phyloP scores from a whole-genome alignment of 176 grass and related monocot genomes.

The Thalia dealbata region DNA sequence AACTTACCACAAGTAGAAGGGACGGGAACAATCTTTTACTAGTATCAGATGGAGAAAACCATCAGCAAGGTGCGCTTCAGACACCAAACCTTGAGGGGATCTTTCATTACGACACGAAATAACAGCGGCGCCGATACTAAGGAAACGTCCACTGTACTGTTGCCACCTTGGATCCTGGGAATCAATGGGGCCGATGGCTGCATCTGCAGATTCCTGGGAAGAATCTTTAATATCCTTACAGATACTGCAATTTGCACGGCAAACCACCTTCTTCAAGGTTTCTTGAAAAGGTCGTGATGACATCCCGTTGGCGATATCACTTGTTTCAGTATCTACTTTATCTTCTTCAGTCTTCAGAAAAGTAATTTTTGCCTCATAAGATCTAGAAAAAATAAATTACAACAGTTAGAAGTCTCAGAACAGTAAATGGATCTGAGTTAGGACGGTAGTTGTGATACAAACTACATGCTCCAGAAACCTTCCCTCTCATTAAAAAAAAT shows the following conservation, averaged over 20 bases:
- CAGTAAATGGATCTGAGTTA: background rate
- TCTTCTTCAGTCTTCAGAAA: constrained; percentile 38
- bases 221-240: constrained; percentile 39
- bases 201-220: constrained; percentile 27
- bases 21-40: constrained; percentile 76
- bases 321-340: constrained; percentile 3
- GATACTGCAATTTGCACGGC: constrained; percentile 52
- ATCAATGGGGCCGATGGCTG: constrained; percentile 7
- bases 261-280: constrained; percentile 37
- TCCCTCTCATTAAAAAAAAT: no score
- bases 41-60: constrained; percentile 94
- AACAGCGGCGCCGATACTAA: constrained; percentile 75
- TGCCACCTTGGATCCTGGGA: constrained; percentile 52
- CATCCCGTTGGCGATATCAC: constrained; percentile 22
- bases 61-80: constrained; percentile 85
- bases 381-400: constrained; percentile 35
- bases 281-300: constrained; percentile 24
- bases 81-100: constrained; percentile 77
- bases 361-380: constrained; percentile 74
- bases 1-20: constrained; percentile 74
- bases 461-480: no score
- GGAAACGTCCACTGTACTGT: constrained; percentile 52
- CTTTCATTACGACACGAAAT: constrained; percentile 95
- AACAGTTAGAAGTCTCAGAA: background rate
- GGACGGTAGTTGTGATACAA: background rate